These are phyloP conservation scores for Venturia effusa DNA, from an alignment of 2,329 filamentous ascomycete genomes.

Conservation along the genomic window DNA sequence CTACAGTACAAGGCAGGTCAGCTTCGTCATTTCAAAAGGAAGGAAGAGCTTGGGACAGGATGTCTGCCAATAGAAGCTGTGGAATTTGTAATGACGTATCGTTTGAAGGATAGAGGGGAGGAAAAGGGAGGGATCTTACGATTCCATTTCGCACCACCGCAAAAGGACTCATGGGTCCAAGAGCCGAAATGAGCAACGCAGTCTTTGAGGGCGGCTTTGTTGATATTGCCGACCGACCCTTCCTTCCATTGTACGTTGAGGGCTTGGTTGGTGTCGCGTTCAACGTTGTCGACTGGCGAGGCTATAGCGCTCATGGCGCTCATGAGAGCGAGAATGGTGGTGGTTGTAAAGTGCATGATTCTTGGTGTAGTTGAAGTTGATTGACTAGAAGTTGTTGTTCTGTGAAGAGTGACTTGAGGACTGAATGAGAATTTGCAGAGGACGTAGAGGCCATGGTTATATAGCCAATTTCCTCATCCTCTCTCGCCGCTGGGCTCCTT, in stretches of 20 bases:
- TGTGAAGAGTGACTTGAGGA: not conserved
- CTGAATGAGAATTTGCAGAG: not conserved
- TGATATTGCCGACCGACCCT: not conserved
- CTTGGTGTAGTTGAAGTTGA: not conserved
- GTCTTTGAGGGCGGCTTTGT: constrained; percentile 1
- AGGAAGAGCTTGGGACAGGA: not conserved
- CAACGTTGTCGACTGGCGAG: not conserved
- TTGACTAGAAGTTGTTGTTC: not conserved
- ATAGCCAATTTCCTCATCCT: not conserved
- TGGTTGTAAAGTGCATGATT: not conserved
- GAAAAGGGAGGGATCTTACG: too few relatives aligned
- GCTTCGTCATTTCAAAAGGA: not conserved
- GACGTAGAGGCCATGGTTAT: not conserved
- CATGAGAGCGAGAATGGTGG: not conserved
- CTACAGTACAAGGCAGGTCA: not conserved
- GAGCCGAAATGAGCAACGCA: not conserved
- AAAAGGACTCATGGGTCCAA: not conserved
- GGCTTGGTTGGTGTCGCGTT: not conserved
- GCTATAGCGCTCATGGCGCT: not conserved
- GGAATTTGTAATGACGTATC: too few relatives aligned
- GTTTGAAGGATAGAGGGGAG: too few relatives aligned
- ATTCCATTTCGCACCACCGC: not conserved
- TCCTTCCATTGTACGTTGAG: not conserved
- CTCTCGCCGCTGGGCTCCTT: not conserved
- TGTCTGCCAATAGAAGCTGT: not conserved